phyloP scores from a whole-genome alignment of 139 green algal species.

The Eudorina sp. region DNA sequence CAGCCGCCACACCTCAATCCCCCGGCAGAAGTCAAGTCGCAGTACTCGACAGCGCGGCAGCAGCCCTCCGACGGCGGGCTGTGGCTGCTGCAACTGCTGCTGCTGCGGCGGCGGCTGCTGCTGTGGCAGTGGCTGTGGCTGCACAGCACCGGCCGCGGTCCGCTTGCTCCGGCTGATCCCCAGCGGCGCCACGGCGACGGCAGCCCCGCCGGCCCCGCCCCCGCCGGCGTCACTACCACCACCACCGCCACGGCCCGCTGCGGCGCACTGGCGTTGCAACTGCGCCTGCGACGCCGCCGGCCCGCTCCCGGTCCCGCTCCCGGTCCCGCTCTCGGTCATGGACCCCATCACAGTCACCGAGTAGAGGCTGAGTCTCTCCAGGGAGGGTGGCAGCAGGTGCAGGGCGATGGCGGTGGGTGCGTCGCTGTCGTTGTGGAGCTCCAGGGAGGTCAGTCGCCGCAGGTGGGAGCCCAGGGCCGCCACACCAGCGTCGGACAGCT shows the following conservation, averaged over 20 bases:
- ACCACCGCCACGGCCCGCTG: background rate
- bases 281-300: background rate
- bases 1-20: background rate
- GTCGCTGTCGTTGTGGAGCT: conserved; percentile 30
- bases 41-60: background rate
- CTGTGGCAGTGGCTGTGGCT: background rate
- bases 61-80: background rate
- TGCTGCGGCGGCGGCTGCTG: background rate
- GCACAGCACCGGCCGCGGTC: no score
- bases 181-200: no score
- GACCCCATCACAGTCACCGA: background rate
- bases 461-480: background rate
- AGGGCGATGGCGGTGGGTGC: background rate
- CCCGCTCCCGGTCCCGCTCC: background rate
- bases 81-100: background rate
- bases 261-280: no score
- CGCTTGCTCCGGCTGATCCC: no score
- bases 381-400: background rate
- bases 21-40: conserved; percentile 19
- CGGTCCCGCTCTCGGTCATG: no score
- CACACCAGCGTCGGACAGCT: background rate
- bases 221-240: no score
- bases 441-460: background rate
- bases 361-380: conserved; percentile 8
- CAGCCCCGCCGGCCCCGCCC: no score